A percentile compares a stretch with the other conserved stretches of the same genome.
Conservation (phyloP, 257 asterid species). For the Haberlea rhodopensis region DNA sequence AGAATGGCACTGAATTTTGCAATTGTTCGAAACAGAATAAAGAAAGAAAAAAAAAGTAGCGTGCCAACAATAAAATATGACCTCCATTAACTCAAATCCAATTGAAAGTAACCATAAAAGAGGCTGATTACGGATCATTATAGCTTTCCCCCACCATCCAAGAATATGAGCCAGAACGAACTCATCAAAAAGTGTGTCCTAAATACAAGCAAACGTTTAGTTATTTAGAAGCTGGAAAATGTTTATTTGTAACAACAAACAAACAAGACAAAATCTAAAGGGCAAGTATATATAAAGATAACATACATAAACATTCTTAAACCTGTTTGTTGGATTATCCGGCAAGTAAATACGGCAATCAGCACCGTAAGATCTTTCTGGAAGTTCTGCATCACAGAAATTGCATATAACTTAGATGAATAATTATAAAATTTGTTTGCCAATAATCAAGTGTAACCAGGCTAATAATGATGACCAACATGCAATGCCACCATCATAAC, state of each 20-base stretch:
- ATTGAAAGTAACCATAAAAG: conserved; percentile 92
- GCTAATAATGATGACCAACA: conserved; percentile 5
- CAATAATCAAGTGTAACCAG: not conserved
- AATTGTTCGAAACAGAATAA: conserved; percentile 19
- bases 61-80: conserved; percentile 28
- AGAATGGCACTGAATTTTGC: conserved; percentile 22
- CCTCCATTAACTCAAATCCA: conserved; percentile 98
- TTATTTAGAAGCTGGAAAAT: not conserved
- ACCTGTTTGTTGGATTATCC: conserved; percentile 89
- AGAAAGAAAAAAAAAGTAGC: conserved; percentile 20
- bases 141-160: conserved; percentile 99
- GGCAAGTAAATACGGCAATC: conserved; percentile 92
- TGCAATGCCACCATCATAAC: conserved; percentile 5
- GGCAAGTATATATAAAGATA: conserved; percentile 24
- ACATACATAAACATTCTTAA: conserved; percentile 65
- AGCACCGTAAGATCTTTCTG: conserved; percentile 90
- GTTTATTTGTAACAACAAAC: conserved; percentile 7
- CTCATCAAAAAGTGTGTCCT: conserved; percentile 98
- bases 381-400: conserved; percentile 65
- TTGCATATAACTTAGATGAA: not conserved
- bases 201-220: conserved; percentile 13
- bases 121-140: conserved; percentile 98
- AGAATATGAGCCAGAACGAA: conserved; percentile 94
- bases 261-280: conserved; percentile 12
- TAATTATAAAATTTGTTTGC: no score